Evolutionary conservation across 768 basidiomycete species (phyloP), one percentile per base, ranked within the genome.

Genomic region (Erythrobasidium yunnanense): DNA sequence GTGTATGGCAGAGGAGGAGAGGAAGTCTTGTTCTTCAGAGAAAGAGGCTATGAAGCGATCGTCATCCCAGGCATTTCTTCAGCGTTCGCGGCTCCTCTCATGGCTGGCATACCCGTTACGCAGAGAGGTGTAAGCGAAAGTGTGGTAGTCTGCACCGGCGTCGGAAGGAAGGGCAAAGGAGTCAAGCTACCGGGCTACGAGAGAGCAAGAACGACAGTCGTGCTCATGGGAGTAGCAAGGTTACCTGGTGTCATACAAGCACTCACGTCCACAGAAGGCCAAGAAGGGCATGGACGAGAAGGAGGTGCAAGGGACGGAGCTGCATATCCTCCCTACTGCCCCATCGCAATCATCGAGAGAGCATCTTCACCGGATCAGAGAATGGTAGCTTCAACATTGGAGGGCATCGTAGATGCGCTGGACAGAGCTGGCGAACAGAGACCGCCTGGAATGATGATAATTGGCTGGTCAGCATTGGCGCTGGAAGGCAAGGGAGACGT

Each of bases 141-240:
- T 0, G 82, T 99, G 72, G 79, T 87, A 63, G 84, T 97, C 2
- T 95, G 91, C 76, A 97, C 95, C 0, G 93, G 92, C 1, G 92
- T 97, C 0, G 93, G 92, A 0, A 79, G 90, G 45, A 80, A 83
- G 32, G 95, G 95, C 0, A 86, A 86, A 71, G 82, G 82, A 8
- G 88, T 93, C 17, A 79, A 81, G 47, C 77, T 97, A n/a, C 93
- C 92, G 0, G 87, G 85, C 3, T 97, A 97, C 77, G 84, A 87
- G 69, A 82, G 91, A 7, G 78, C 80, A 1, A 80, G 88, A 63
- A 92, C 91, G 1, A 78, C 93, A 15, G 81, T 91, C 57, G 79
- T 97, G 33, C 80, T 97, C 55, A 97, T 99, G 95, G 91, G 93
- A 47, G 89, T 96, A 25, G 95, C 93, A 18, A 80, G 95, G 25